These are phyloP conservation scores for Rossbeevera mucosa DNA, from an alignment of 768 basidiomycete species.

Conservation along the genomic window DNA sequence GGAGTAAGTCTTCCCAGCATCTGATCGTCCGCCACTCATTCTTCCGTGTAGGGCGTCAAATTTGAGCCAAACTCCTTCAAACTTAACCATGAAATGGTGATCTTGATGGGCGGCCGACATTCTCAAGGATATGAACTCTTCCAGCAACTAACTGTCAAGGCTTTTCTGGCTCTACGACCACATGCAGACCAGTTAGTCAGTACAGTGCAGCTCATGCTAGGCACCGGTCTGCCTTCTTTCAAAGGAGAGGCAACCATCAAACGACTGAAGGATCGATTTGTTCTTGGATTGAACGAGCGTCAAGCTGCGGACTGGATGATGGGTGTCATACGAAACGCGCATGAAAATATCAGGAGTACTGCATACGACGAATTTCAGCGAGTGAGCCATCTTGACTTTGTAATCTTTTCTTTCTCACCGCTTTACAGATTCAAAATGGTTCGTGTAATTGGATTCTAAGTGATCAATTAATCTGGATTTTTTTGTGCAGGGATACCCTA, in stretches of 20 bases:
- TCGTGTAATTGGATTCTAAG: conserved; percentile 9
- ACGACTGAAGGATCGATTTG: conserved; percentile 83
- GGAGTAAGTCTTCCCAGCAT: conserved; percentile 42
- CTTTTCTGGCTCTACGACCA: conserved; percentile 94
- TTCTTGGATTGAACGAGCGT: conserved; percentile 73
- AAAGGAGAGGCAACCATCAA: conserved; percentile 93
- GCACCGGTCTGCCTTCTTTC: conserved; percentile 91
- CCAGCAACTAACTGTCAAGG: conserved; percentile 90
- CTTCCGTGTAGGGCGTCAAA: conserved; percentile 75
- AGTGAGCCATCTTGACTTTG: conserved; percentile 39
- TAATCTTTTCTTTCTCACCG: conserved; percentile 3
- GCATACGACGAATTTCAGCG: conserved; percentile 96
- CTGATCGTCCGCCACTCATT: conserved; percentile 5
- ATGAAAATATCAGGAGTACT: conserved; percentile 90
- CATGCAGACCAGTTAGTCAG: conserved; percentile 87
- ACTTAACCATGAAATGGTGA: conserved; percentile 97
- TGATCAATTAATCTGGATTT: neutral
- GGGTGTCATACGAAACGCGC: conserved; percentile 82
- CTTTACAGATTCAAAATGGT: conserved; percentile 46
- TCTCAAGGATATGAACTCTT: conserved; percentile 95
- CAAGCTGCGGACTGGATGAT: conserved; percentile 95
- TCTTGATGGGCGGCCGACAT: conserved; percentile 92
- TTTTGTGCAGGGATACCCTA: conserved; percentile 28
- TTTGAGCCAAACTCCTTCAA: conserved; percentile 99
- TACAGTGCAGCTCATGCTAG: conserved; percentile 90